These are phyloP conservation scores for Eudorina sp. DNA, from an alignment of 139 green algal genomes.

Conservation along the genomic window DNA sequence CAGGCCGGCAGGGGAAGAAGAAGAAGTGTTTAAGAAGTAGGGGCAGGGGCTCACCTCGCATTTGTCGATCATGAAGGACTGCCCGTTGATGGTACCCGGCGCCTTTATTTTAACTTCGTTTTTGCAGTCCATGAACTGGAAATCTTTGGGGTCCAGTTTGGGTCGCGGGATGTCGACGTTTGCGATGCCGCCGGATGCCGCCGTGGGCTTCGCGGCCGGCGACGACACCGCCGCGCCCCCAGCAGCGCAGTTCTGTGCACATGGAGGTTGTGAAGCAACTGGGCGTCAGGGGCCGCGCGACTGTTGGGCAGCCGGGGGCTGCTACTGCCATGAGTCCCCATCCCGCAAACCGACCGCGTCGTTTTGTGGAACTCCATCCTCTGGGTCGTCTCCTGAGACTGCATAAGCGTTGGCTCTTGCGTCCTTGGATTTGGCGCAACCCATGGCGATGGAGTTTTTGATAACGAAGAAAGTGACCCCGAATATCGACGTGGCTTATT, in stretches of 20 bases:
- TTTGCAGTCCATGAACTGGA: slow-evolving; percentile 30
- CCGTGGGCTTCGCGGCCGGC: neutral
- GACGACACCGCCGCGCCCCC: too few species aligned
- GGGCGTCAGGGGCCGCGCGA: too few species aligned
- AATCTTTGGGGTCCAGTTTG: slow-evolving; percentile 66
- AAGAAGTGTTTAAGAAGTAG: too few species aligned
- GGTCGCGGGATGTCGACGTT: neutral
- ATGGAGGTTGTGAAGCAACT: too few species aligned
- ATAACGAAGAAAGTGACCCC: neutral
- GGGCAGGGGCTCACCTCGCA: slow-evolving; percentile 68
- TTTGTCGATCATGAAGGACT: slow-evolving; percentile 76
- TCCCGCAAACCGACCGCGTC: neutral
- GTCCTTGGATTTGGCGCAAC: slow-evolving; percentile 14
- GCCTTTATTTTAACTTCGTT: slow-evolving; percentile 44
- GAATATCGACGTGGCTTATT: neutral
- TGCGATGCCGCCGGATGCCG: neutral
- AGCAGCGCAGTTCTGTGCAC: too few species aligned
- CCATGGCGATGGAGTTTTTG: slow-evolving; percentile 10
- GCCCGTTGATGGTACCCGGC: slow-evolving; percentile 64
- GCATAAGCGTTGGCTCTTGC: neutral
- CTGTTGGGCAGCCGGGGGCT: too few species aligned
- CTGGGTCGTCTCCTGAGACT: neutral
- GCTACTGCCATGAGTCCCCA: slow-evolving; percentile 31
- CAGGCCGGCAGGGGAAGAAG: neutral
- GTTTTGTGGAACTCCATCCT: neutral